Base-by-base conservation (phyloP, 768 basidiomycete species). In the Lyophyllum shimeji region DNA sequence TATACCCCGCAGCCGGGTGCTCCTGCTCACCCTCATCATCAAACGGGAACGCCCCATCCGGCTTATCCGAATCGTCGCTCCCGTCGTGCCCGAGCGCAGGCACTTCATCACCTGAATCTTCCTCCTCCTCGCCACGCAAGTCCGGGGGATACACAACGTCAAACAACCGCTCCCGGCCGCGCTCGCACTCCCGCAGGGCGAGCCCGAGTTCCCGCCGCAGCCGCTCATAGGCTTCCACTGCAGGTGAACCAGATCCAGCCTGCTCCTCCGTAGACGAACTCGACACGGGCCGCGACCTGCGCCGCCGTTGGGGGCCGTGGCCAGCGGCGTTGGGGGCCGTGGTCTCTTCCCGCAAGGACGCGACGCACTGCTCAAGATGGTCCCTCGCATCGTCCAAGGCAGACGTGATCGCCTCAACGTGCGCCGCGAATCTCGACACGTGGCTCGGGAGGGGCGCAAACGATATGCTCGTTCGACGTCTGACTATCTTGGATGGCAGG, bases 181-280 rank as follows among this genome's bases (percentile, higher is more conserved):
- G 81, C 69, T 93, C 91, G 65, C 90, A 93, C 63, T 93, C 92
- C 7, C 90, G 74, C 27, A 93, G 71, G 0, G 90, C 91, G 21
- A 87, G 69, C 7, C 91, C 92, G 7, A 94, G 78, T 63, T 93
- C 89, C 4, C 84, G 79, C 11, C 91, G 80, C 15, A 93, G 75
- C 0, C 85, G 75, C 53, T 93, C 92, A 65, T 91, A 93, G 6
- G 88, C 85, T 49, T 79, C 81, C 27, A 93, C 60, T 1, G 87
- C 84, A 1, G 78, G 77, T 51, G 78, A 73, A 17, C 78, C 64
- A 27, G 51, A 73, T 17, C 78, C 64, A 27, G 51, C 39, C 0
- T 24, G 23, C 8, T 52, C 59, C 4, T 67, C 63, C 39, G 69
- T 49, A 9, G 62, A 54, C 12, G 63, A 45, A 33, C 53, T 43